Base-by-base conservation (phyloP, 2,329 filamentous ascomycete genomes). In the Hirsutella thompsonii region DNA sequence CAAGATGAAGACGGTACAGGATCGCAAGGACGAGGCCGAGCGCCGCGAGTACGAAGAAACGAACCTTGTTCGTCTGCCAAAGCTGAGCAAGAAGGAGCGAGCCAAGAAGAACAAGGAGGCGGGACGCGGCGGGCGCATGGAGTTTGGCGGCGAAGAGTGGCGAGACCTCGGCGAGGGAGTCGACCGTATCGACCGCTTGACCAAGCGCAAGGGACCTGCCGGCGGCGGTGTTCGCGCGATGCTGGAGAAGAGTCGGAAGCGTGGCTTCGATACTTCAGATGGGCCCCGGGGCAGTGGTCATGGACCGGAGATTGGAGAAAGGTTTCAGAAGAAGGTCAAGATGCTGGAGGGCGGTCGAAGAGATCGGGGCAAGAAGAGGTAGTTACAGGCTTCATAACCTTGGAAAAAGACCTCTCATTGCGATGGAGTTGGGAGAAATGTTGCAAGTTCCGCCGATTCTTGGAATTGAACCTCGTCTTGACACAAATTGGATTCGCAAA, bases 81-180 rank as follows among this genome's bases (percentile, higher is more conserved):
- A 79, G 53, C 76, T 84, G 60, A 84, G 79, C 64, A 96, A 94
- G 72, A 94, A 94, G 66, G 88, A 94, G 5, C 66, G 69, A 44
- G 73, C 77, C 37, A 81, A 83, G 66, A 78, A 74, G 58, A 63
- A 60, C 35, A 70, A 74, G 56, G 66, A 67, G 23, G 66, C 67
- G 33, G 66, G 66, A 9, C 59, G 66, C 49, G 64, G 59, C 48
- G 57, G 66, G 53, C 63, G 79, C 70, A 61, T 95, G 84, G 64
- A 66, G 52, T 79, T 77, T 63, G 90, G 90, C 46, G 92, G 92
- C 39, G 92, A 96, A 63, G 92, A 96, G 57, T 96, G 88, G 86
- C 76, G 81, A 47, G 80, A 83, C 20, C 67, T 98, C 36, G 86
- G 85, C 42, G 81, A 89, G 57, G 87, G 88, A 8, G 76, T 89